phyloP scores from a whole-genome alignment of 148 eudicot genomes.

The Vaccinium vitisidaea region DNA sequence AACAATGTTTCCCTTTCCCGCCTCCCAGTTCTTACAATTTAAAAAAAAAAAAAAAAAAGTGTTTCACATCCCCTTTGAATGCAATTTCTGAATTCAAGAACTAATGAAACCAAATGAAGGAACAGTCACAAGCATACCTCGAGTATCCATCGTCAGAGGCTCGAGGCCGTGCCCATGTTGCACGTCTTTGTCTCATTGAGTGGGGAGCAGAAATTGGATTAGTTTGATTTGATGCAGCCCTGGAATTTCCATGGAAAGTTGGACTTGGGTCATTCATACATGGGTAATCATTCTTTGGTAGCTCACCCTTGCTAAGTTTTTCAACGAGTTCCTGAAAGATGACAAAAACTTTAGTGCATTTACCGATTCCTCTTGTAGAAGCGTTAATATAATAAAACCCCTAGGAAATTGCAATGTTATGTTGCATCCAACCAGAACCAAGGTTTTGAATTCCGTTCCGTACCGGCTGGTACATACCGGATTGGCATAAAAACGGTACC shows the following conservation, averaged over 20 bases:
- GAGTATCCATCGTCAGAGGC: conserved; percentile 95
- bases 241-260: conserved; percentile 66
- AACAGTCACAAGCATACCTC: conserved; percentile 48
- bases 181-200: conserved; percentile 83
- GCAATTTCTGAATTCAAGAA: conserved; percentile 4
- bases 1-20: neutral
- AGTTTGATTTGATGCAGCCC: conserved; percentile 44
- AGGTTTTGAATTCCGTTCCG: no score
- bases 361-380: neutral
- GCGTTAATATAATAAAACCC: neutral
- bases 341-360: conserved; percentile 1
- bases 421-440: neutral
- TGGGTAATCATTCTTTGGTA: conserved; percentile 81
- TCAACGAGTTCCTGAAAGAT: conserved; percentile 81
- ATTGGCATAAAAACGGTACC: no score
- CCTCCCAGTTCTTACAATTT: neutral
- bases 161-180: conserved; percentile 97
- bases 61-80: neutral
- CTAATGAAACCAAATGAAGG: neutral
- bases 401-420: neutral
- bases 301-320: conserved; percentile 75
- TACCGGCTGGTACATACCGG: no score
- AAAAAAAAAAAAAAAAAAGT: neutral
- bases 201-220: conserved; percentile 59
- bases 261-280: conserved; percentile 99